These are phyloP conservation scores for Suillus discolor DNA, from an alignment of 768 basidiomycete species.

Conservation along the genomic window DNA sequence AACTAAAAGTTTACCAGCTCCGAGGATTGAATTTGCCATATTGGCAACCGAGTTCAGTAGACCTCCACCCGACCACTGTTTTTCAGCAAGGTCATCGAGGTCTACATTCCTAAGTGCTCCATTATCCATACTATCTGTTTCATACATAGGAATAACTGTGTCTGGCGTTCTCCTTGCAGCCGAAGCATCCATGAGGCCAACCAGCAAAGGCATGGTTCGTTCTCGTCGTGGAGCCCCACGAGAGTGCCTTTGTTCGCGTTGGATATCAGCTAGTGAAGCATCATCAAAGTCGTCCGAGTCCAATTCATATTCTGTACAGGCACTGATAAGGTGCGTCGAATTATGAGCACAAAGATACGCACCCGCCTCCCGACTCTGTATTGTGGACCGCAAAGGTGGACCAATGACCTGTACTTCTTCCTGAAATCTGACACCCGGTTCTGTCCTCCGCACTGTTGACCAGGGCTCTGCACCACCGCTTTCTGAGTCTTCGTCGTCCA, in stretches of 20 bases:
- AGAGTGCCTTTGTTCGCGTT: constrained; percentile 23
- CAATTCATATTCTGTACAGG: constrained; percentile 70
- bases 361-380: constrained; percentile 82
- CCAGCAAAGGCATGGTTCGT: constrained; percentile 34
- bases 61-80: constrained; percentile 68
- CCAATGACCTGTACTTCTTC: constrained; percentile 71
- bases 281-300: constrained; percentile 84
- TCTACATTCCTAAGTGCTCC: too few species aligned
- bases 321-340: constrained; percentile 15
- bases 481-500: constrained; percentile 60
- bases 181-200: too few species aligned
- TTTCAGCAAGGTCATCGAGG: constrained; percentile 73
- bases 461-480: constrained; percentile 33
- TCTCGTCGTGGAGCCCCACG: constrained; percentile 41
- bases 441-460: constrained; percentile 36
- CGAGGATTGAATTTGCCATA: constrained; percentile 96
- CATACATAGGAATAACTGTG: too few species aligned
- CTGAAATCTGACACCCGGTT: constrained; percentile 61
- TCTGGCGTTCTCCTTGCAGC: too few species aligned
- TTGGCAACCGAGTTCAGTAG: constrained; percentile 83
- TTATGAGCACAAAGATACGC: constrained; percentile 38
- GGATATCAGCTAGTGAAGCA: constrained; percentile 33
- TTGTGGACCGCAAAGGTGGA: constrained; percentile 70
- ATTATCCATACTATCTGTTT: too few species aligned
- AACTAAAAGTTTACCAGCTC: constrained; percentile 64